Conservation (phyloP, 768 basidiomycete species). For the Leccinellum luteum region DNA sequence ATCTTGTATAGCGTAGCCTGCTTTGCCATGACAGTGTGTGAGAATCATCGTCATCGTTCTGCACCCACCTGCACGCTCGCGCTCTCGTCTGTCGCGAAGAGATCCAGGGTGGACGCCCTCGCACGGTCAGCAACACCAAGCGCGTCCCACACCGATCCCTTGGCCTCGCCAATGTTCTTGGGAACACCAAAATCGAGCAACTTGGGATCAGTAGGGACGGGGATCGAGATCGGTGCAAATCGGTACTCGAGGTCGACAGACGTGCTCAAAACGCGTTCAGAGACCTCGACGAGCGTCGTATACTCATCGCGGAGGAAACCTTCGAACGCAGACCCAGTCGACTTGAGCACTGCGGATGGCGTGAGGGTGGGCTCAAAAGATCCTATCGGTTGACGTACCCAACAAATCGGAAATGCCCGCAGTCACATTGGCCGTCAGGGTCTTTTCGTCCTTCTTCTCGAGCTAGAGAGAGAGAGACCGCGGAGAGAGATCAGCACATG, state of each 20-base stretch:
- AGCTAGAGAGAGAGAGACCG: slow-evolving; percentile 37
- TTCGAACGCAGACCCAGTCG: slow-evolving; percentile 82
- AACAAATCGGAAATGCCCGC: slow-evolving; percentile 79
- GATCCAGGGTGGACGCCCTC: slow-evolving; percentile 65
- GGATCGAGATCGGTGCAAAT: slow-evolving; percentile 49
- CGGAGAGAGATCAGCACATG: not conserved
- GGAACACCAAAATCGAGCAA: slow-evolving; percentile 50
- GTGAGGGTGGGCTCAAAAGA: not conserved
- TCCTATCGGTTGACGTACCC: slow-evolving; percentile 42
- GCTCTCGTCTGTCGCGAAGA: slow-evolving; percentile 86
- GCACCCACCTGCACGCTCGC: slow-evolving; percentile 82
- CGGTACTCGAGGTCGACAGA: slow-evolving; percentile 75
- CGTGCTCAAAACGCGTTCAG: slow-evolving; percentile 90
- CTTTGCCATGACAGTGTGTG: not conserved
- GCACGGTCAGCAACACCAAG: slow-evolving; percentile 50
- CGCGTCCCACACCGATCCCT: slow-evolving; percentile 60
- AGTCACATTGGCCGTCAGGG: slow-evolving; percentile 57
- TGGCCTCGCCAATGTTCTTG: slow-evolving; percentile 29
- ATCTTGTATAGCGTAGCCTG: slow-evolving; percentile 94
- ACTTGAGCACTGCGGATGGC: slow-evolving; percentile 69
- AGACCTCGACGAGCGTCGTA: slow-evolving; percentile 81
- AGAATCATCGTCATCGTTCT: not conserved
- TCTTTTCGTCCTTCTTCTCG: slow-evolving; percentile 67
- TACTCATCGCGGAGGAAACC: slow-evolving; percentile 81
- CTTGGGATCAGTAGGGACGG: slow-evolving; percentile 48